Percentiles rank a stretch among this genome's conserved stretches.
These are phyloP conservation scores for Ilyonectria destructans DNA, from an alignment of 2,329 filamentous ascomycete species.

Conservation along the genomic window DNA sequence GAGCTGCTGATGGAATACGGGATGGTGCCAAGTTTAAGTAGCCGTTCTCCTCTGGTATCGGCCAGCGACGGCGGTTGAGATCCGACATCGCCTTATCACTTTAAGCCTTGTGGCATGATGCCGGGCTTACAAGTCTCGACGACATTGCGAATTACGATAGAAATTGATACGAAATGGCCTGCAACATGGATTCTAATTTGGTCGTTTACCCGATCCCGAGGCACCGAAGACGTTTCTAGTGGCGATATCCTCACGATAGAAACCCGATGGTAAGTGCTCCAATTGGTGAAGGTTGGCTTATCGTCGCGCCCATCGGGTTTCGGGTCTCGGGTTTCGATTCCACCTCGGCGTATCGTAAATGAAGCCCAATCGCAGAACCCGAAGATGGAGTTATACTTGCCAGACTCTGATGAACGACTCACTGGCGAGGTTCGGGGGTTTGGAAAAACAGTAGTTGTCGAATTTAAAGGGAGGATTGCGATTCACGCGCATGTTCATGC, in stretches of 20 bases:
- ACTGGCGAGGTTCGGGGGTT: no score
- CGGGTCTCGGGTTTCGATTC: conserved; percentile 26
- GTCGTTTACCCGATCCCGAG: not conserved
- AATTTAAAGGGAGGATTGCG: not conserved
- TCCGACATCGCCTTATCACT: conserved; percentile 12
- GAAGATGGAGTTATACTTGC: not conserved
- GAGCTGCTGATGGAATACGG: not conserved
- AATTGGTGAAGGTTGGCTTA: not conserved
- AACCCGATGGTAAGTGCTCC: not conserved
- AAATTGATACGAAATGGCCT: no score
- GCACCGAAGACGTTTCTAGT: not conserved
- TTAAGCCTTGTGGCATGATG: not conserved
- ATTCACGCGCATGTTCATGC: not conserved
- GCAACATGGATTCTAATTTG: not conserved
- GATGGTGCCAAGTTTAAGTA: conserved; percentile 7
- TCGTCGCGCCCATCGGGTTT: conserved; percentile 15
- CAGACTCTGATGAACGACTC: not conserved
- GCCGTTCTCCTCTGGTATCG: not conserved
- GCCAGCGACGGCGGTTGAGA: not conserved
- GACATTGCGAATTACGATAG: not conserved
- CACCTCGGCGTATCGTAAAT: not conserved
- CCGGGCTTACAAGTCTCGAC: not conserved
- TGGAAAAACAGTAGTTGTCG: no score
- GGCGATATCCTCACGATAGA: not conserved
- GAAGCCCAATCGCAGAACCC: not conserved